Evolutionary conservation across 139 green algal species (phyloP).

Genomic region (Coelastrella sp.): DNA sequence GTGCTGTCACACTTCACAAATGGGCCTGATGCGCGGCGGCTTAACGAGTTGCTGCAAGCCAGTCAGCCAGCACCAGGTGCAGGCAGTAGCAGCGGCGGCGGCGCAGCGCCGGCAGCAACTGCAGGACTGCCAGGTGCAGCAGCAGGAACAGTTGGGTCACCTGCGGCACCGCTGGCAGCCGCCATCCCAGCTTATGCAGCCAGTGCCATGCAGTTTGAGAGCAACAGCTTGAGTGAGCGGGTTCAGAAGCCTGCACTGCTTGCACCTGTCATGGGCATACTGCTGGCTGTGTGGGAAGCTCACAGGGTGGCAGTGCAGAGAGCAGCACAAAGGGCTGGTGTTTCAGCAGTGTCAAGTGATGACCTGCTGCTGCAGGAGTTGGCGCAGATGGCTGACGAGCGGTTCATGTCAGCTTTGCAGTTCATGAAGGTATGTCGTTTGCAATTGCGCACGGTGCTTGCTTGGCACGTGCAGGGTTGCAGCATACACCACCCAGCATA

Average conservation of each 20-base stretch:
- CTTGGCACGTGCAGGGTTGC: neutral
- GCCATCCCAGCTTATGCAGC: constrained; percentile 25
- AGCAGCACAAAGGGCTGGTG: constrained; percentile 18
- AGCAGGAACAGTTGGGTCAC: neutral
- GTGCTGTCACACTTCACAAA: constrained; percentile 79
- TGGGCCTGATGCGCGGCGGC: constrained; percentile 60
- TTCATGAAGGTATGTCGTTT: constrained; percentile 36
- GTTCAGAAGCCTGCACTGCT: constrained; percentile 61
- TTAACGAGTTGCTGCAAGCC: constrained; percentile 55
- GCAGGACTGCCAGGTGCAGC: neutral
- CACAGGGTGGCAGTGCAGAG: neutral
- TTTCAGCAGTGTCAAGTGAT: neutral
- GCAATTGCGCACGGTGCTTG: neutral
- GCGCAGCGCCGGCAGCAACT: neutral
- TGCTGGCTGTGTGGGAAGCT: constrained; percentile 61
- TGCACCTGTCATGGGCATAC: constrained; percentile 68
- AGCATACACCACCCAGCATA: neutral
- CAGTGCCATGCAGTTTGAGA: constrained; percentile 27
- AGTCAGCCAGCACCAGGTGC: neutral
- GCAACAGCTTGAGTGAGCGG: constrained; percentile 35
- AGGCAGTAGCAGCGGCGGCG: constrained; percentile 22
- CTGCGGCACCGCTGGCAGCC: neutral
- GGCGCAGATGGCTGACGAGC: constrained; percentile 37
- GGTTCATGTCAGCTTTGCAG: constrained; percentile 46
- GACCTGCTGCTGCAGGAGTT: constrained; percentile 40